A percentile compares a stretch with the other conserved stretches of the same genome.
phyloP scores from a whole-genome alignment of 805 yeast species.

The Lipomyces yamanashiensis region DNA sequence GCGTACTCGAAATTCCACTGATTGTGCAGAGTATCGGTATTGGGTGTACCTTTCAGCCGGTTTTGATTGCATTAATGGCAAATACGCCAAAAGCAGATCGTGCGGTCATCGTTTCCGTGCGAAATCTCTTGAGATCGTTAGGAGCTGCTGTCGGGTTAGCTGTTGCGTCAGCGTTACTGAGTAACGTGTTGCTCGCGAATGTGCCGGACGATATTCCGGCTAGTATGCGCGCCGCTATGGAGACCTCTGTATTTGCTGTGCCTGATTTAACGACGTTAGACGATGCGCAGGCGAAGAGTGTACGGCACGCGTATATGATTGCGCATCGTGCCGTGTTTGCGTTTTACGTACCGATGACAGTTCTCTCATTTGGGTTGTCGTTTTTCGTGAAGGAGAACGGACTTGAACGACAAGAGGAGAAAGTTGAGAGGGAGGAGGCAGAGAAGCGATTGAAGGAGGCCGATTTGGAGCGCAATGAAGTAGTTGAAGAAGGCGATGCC shows the following conservation, averaged over 20 bases:
- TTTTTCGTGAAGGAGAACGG: constrained; percentile 32
- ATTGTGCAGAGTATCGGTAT: constrained; percentile 51
- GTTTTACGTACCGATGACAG: constrained; percentile 26
- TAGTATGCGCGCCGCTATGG: constrained; percentile 7
- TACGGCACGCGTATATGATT: constrained; percentile 33
- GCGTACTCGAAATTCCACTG: constrained; percentile 48
- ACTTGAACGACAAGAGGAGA: constrained; percentile 19
- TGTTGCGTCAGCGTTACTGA: constrained; percentile 41
- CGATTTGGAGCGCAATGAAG: background rate
- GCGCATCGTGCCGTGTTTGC: constrained; percentile 32
- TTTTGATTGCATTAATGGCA: constrained; percentile 61
- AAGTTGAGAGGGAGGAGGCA: background rate
- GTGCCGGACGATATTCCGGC: constrained; percentile 21
- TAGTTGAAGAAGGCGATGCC: background rate
- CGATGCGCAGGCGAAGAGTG: constrained; percentile 14
- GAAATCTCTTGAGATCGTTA: constrained; percentile 61
- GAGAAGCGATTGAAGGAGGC: background rate
- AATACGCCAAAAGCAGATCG: constrained; percentile 57
- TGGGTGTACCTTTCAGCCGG: constrained; percentile 60
- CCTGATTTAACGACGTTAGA: constrained; percentile 25
- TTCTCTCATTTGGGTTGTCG: constrained; percentile 27
- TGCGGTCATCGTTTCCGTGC: constrained; percentile 61
- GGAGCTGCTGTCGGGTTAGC: constrained; percentile 70
- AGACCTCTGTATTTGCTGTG: constrained; percentile 25
- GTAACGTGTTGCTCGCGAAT: constrained; percentile 31